Conservation (phyloP, 176 grass and related monocot species). For the barley (Hordeum vulgare) region MorexV3_pseudomolecules_assembly NC_058521.1:162546544-162547043, state of each 20-base stretch:
- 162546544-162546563: neutral
- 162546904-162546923: too few species aligned
- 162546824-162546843: neutral
- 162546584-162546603: neutral
- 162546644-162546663: neutral
- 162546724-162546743: neutral
- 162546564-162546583: neutral
- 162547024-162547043: neutral
- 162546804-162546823: neutral
- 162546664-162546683: neutral
- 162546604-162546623: neutral
- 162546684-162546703: neutral
- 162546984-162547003: slow-evolving; percentile 12
- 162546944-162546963: slow-evolving; percentile 10
- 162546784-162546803: neutral
- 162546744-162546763: neutral
- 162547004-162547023: neutral
- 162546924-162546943: too few species aligned
- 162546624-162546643: neutral
- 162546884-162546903: neutral
- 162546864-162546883: neutral
- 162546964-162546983: slow-evolving; percentile 5
- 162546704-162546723: neutral
- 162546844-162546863: neutral
- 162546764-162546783: neutral